Percentiles rank a stretch among this genome's conserved stretches.
Conservation (phyloP, 257 asterid genomes). For the Solanum chiquidenum region DNA sequence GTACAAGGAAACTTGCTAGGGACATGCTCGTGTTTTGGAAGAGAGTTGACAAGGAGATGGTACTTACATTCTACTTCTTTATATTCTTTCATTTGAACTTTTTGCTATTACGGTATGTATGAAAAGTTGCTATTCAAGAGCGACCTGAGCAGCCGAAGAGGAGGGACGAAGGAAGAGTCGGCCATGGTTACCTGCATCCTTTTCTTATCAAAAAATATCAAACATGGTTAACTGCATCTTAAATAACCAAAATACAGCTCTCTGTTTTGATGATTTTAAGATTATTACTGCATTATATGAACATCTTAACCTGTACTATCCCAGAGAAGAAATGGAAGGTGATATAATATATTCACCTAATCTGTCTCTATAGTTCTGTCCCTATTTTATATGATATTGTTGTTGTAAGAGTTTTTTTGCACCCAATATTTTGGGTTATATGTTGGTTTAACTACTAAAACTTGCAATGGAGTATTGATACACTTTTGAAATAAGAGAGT, state of each 20-base stretch:
- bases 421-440: neutral
- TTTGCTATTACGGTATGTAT: neutral
- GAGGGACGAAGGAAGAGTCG: neutral
- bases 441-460: neutral
- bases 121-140: neutral
- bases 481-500: neutral
- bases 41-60: conserved; percentile 99
- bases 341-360: neutral
- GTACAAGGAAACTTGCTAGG: conserved; percentile 87
- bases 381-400: neutral
- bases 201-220: neutral
- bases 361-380: neutral
- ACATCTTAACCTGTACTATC: neutral
- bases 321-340: neutral
- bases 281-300: neutral
- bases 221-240: neutral
- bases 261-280: neutral
- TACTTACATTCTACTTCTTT: conserved; percentile 16
- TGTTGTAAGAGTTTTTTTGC: neutral
- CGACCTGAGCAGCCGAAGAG: neutral
- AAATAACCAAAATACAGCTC: neutral
- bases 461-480: neutral
- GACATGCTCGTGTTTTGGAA: conserved; percentile 96
- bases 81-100: neutral
- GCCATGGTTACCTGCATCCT: neutral